Evolutionary conservation across 1,284 basidiomycete genomes (phyloP).

Genomic region (Sporisorium iseilematis-ciliati): DNA sequence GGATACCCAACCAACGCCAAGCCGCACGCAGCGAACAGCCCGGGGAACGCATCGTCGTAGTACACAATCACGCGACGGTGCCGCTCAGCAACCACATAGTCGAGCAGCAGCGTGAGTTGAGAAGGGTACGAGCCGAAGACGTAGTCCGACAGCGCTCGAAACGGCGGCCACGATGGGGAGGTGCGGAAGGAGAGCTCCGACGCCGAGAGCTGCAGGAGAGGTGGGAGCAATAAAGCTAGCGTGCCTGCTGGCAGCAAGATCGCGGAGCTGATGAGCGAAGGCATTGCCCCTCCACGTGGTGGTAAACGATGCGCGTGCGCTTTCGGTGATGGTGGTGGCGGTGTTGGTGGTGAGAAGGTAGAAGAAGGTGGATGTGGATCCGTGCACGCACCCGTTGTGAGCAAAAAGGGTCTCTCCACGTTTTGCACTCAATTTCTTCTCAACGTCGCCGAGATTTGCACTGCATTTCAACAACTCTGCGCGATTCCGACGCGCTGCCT

Average conservation of each 20-base stretch:
- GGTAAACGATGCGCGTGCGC: too few species aligned
- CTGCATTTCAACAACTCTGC: too few species aligned
- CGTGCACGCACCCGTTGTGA: too few species aligned
- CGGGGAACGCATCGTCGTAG: slow-evolving; percentile 52
- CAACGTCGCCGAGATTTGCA: too few species aligned
- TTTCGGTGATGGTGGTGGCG: too few species aligned
- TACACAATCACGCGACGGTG: slow-evolving; percentile 20
- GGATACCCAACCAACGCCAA: slow-evolving; percentile 50
- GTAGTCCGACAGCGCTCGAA: slow-evolving; percentile 16
- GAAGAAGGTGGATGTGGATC: not conserved
- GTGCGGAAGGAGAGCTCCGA: slow-evolving; percentile 2
- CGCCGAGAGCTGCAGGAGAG: slow-evolving; percentile 30
- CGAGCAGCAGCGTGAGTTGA: slow-evolving; percentile 15
- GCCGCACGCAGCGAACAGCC: slow-evolving; percentile 43
- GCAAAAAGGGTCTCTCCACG: too few species aligned
- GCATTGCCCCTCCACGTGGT: not conserved
- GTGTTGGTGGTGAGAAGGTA: too few species aligned
- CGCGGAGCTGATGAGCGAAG: slow-evolving; percentile 24
- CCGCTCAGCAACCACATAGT: slow-evolving; percentile 1
- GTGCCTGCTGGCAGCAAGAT: slow-evolving; percentile 29
- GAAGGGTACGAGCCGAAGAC: slow-evolving; percentile 19
- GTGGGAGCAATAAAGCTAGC: slow-evolving; percentile 23
- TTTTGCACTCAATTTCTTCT: too few species aligned
- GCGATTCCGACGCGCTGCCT: too few species aligned
- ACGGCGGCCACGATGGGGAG: slow-evolving; percentile 28